Evolutionary conservation across 225 moss, liverwort and hornwort genomes (phyloP).

Genomic region (Ulota crispa): DNA sequence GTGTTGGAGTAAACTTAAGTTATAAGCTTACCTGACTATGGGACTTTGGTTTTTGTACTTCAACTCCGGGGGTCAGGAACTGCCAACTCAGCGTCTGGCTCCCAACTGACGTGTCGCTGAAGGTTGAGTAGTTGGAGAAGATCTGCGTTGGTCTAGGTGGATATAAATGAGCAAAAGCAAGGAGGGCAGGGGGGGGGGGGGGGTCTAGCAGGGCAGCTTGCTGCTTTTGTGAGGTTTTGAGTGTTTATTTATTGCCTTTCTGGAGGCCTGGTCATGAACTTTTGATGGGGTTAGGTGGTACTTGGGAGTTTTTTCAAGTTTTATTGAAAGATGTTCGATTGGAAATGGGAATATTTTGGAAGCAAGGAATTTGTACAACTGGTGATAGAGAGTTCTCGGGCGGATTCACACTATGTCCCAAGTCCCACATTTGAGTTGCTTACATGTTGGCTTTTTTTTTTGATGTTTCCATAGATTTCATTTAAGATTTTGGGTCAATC

Average conservation of each 20-base stretch:
- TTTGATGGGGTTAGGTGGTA: background rate
- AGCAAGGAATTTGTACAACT: background rate
- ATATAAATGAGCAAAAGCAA: background rate
- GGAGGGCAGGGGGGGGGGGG: background rate
- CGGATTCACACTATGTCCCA: too few species aligned
- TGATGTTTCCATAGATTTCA: too few species aligned
- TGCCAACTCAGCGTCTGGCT: background rate
- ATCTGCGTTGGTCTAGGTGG: background rate
- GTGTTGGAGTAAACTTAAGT: too few species aligned
- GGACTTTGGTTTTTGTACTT: background rate
- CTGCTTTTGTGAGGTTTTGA: background rate
- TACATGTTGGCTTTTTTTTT: too few species aligned
- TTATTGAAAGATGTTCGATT: background rate
- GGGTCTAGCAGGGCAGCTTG: background rate
- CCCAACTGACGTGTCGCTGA: rapidly evolving
- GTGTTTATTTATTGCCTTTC: background rate
- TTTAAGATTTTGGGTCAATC: too few species aligned
- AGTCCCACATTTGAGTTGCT: too few species aligned
- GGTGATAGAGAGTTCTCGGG: too few species aligned
- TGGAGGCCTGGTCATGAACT: background rate
- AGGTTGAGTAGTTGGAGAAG: background rate
- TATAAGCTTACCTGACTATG: background rate
- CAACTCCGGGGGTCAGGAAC: too few species aligned
- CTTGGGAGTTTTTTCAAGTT: background rate
- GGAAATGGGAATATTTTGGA: background rate